Conservation (phyloP, 495 filamentous ascomycete species). For the Penicillium steckii region DNA sequence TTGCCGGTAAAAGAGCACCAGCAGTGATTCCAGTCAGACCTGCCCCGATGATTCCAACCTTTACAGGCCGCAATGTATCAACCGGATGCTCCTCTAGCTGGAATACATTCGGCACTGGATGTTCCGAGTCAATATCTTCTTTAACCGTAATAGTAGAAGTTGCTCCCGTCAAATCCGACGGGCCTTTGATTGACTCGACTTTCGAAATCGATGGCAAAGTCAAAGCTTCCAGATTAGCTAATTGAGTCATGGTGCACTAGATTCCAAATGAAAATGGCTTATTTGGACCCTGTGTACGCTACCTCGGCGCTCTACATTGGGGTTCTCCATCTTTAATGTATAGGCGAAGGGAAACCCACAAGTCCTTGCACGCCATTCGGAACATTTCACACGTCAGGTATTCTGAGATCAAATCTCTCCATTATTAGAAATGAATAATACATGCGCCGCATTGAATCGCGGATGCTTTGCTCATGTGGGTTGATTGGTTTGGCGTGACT, state of each 20-base stretch:
- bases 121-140: constrained; percentile 1
- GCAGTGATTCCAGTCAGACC: constrained; percentile 51
- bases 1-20: constrained; percentile 47
- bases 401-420: background rate
- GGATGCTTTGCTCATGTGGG: background rate
- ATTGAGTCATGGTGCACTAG: constrained; percentile 15
- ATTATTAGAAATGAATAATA: background rate
- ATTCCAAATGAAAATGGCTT: background rate
- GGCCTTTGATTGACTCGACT: constrained; percentile 11
- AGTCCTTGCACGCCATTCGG: constrained; percentile 22
- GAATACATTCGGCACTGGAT: constrained; percentile 15
- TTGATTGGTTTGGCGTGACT: constrained; percentile 18
- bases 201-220: constrained; percentile 1
- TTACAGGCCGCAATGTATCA: constrained; percentile 40
- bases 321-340: constrained; percentile 3
- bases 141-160: constrained; percentile 16
- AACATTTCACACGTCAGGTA: constrained; percentile 18
- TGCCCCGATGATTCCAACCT: constrained; percentile 54
- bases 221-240: constrained; percentile 11
- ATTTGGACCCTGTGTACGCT: background rate
- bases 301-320: background rate
- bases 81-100: constrained; percentile 42
- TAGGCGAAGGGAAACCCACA: background rate
- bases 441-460: background rate
- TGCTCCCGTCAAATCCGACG: constrained; percentile 1